Base-by-base conservation (phyloP, 345 rosid genomes). In the Microthlaspi erraticum region DNA sequence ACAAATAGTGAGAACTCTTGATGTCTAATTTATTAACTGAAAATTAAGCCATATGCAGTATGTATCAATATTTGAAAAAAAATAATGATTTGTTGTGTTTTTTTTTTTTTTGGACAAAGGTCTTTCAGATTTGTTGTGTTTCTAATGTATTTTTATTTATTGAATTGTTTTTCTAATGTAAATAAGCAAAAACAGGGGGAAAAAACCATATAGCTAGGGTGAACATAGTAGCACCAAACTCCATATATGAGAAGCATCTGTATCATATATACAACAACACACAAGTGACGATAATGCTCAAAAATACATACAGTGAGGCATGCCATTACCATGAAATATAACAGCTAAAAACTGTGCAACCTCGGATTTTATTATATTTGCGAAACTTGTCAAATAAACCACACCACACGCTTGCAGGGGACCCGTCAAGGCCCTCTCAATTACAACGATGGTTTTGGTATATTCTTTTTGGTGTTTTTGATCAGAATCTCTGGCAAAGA, bases 401-500 rank as follows among this genome's bases (percentile, higher is more conserved):
- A 57, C 18, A 73, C 68, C 78, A 66, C 55, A 66, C 55, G 66
- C 17, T 57, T 74, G 78, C 66, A 72, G 19, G 78, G 78, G 63
- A 66, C 68, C 73, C 78, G 39, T 52, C 10, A 74, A 60, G 73
- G 73, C 73, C 60, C 73, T 33, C 78, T 44, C 69, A 53, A 29
- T 43, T 43, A 59, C 72, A 74, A 74, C 6, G 14, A 60, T 60
- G 78, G 73, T 42, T 46, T 50, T 17, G 66, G 45, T 56, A 32
- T 10, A 16, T 3, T 20, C 3, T 9, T 5, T 52, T 55, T 34
- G 19, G 59, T 51, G 26, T 46, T 11, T 61, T 8, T 33, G 17
- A 58, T 78, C 78, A 78, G 70, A 78, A 73, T 57, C 71, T 78
- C 34, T 73, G 67, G 65, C 72, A 68, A 64, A 78, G 60, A 69